Base-by-base conservation (phyloP, 768 basidiomycete species). In the Cyclocybe aegerita region DNA sequence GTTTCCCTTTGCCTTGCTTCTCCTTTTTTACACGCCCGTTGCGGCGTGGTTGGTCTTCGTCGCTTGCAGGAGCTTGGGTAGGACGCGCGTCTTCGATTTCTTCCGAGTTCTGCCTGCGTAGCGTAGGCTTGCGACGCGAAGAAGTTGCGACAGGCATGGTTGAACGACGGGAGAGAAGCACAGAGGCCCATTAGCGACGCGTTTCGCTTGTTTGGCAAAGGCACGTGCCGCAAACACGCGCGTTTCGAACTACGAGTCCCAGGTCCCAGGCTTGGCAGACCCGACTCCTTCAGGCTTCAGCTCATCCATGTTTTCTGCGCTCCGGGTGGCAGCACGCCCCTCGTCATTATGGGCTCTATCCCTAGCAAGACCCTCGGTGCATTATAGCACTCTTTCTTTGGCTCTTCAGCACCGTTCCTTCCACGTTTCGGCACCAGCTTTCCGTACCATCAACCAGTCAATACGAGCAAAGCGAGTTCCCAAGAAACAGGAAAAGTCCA, bases 401-500 rank as follows among this genome's bases (percentile, higher is more conserved):
- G 38, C 63, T 12, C 38, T 62, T 15, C 65, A 66, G 49, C 66
- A 69, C 49, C 77, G 85, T 53, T 66, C 78, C 11, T 90, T 92
- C 67, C 86, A 86, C 55, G 65, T 81, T 5, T 80, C 88, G 33
- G 71, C 82, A 0, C 69, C 77, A n/a, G 60, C 81, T 7, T 68
- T 70, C 48, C 77, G 76, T 30, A 96, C 94, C 1, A 79, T 96
- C 59, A 94, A 94, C 70, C 93, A 96, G 68, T 85, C 93, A 32
- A 87, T 93, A 69, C 79, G 86, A 15, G 80, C 89, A 35, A 91
- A 91, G 73, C 76, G 79, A 55, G 79, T 79, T 16, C 74, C 65
- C 29, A 69, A 75, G 46, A 72, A 74, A 57, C 64, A 73, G 11
- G 59, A 69, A 40, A 80, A 82, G 57, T 72, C 81, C n/a, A 82